phyloP scores from a whole-genome alignment of 2,329 filamentous ascomycete species.

The Cordyceps fumosorosea region DNA sequence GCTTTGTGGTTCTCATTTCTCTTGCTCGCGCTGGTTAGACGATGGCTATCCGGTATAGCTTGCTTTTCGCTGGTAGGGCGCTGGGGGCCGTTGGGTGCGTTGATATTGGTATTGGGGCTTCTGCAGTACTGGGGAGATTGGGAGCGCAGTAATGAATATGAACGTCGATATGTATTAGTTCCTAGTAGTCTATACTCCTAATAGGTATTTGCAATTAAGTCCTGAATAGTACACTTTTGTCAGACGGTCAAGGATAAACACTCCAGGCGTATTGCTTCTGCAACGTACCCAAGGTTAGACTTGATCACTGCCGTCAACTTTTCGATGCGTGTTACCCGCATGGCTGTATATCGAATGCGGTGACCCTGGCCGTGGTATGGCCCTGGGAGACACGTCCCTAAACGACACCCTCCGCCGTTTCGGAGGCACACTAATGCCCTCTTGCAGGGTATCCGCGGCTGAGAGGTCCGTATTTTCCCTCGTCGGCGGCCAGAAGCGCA shows the following conservation, averaged over 20 bases:
- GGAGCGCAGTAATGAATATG: background rate
- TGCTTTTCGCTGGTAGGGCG: too few species aligned
- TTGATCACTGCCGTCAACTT: background rate
- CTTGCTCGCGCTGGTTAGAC: background rate
- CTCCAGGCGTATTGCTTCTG: background rate
- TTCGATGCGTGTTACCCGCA: background rate
- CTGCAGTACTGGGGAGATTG: background rate
- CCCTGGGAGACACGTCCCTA: background rate
- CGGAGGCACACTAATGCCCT: too few species aligned
- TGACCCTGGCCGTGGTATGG: background rate
- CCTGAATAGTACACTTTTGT: background rate
- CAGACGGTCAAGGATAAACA: background rate
- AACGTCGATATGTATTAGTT: background rate
- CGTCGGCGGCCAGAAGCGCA: background rate
- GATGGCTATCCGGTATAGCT: too few species aligned
- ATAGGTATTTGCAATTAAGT: background rate
- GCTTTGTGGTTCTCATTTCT: background rate
- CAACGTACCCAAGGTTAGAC: background rate
- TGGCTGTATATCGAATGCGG: background rate
- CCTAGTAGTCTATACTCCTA: conserved; percentile 4
- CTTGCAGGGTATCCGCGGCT: background rate
- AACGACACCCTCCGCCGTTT: background rate
- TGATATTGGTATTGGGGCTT: background rate
- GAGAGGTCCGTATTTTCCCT: background rate
- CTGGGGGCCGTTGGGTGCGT: too few species aligned